Conservation (phyloP, 208 protist species). For the Leishmania major region DNA sequence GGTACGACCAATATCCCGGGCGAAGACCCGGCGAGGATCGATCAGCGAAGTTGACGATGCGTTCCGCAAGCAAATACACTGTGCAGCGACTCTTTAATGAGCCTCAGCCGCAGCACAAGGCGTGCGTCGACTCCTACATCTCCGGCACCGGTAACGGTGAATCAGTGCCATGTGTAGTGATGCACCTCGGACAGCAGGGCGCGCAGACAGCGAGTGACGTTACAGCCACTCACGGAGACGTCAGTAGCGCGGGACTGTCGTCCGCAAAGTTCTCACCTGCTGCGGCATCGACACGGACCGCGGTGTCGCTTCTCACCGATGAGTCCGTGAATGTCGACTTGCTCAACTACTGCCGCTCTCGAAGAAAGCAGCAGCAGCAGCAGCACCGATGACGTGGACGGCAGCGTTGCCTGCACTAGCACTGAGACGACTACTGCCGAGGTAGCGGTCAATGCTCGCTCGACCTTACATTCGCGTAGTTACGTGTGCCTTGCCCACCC, state of each 20-base stretch:
- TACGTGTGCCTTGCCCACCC: background rate
- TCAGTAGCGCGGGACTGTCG: background rate
- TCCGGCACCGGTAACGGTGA: background rate
- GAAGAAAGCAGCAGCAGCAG: background rate
- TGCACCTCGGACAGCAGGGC: too few species aligned
- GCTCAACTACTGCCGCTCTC: conserved; percentile 20
- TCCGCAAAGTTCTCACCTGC: background rate
- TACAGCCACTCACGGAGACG: background rate
- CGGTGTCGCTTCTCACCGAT: background rate
- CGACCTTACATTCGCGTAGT: background rate
- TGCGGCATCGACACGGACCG: background rate
- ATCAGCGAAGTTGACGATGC: background rate
- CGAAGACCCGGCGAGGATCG: background rate
- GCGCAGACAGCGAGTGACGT: background rate
- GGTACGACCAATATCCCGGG: background rate
- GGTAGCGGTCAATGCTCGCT: background rate
- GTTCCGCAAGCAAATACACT: background rate
- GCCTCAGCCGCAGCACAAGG: background rate
- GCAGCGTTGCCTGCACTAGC: background rate
- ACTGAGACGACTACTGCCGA: background rate
- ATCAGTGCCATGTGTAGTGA: background rate
- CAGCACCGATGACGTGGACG: background rate
- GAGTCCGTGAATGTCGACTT: conserved; percentile 19
- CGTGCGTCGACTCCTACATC: background rate
- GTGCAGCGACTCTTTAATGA: conserved; percentile 1